Evolutionary conservation across 176 grass and related monocot species (phyloP), one percentile per base, ranked within the genome.

Genomic region (Chloris gayana): DNA sequence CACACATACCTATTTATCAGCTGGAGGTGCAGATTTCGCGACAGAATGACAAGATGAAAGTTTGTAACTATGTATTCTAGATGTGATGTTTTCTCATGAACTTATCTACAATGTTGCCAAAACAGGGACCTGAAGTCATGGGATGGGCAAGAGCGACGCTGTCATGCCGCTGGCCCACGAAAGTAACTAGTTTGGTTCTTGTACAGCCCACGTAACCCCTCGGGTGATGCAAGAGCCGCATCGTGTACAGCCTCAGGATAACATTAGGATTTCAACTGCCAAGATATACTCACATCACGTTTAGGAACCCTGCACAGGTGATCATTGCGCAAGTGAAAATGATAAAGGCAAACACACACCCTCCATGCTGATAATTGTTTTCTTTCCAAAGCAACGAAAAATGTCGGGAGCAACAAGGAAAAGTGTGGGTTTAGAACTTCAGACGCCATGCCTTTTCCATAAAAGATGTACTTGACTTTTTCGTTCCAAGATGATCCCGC

Each of bases 111-210:
- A 60, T 30, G 74, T 1, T n/a, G 72, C 69, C 86, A 69, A 47
- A 4, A 32, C 67, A 72, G 17, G 47, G 35, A 73, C 74, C 17
- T 14, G 66, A 60, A 32, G 68, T 67, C 80, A 83, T 50, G 30
- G 61, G 74, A 79, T 88, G 74, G 22, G 74, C 37, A 65, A n/a
- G 35, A 41, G 60, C 61, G 76, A 58, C 64, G 70, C 15, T 81
- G 37, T 85, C 82, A 81, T 32, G 71, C 4, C 12, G 64, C 18
- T 80, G 87, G 76, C 64, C 82, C 87, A 15, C 54, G 87, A 89
- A 76, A 85, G 82, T 41, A 59, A 81, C 87, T 13, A 35, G 24
- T 67, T 39, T 32, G 80, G 29, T 50, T 60, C 19, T 27, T 59
- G 22, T 26, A 57, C 31, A 45, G 15, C 42, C 64, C 29, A 79